Evolutionary conservation across 176 grass and related monocot species (phyloP), one percentile per base, ranked within the genome.

Genomic region (Saccharum officinarum): DNA sequence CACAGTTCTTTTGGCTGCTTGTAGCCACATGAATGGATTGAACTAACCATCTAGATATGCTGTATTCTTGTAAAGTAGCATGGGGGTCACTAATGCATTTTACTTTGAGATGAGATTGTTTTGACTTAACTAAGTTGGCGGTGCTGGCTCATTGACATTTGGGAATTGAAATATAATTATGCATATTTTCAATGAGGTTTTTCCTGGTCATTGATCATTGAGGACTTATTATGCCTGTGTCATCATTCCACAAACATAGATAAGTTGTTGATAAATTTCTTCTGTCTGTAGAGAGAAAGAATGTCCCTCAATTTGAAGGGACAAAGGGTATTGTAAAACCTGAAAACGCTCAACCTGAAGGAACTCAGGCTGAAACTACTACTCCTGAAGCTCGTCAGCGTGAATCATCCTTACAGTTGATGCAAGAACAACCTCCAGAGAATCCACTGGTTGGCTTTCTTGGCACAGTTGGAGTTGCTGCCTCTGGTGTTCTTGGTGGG

Each of bases 401-500:
- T 30, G 71, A 87, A 77, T 22, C 65, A 25, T 74, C 76, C 64
- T 25, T 76, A 60, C 82, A 86, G 63, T 50, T 73, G 18, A 69
- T 87, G 52, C 83, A 89, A 84, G 87, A 79, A 68, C 71, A 88
- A 84, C n/a, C 81, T 87, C n/a, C 88, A 79, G 82, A 67, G 73
- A 97, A 87, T 82, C 86, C 90, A 67, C 59, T 97, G 79, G 44
- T 90, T 54, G 82, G 88, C 52, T 46, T 92, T 61, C 74, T 99
- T 50, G 94, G 86, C 86, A 60, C 36, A 65, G 39, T 97, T 83
- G 94, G 81, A 64, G 90, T 99, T 86, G 67, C 86, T 84, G 92
- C 82, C 77, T 91, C 92, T 0, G 97, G 97, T 72, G 87, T 94
- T 85, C 88, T 99, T 78, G 97, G 90, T 90, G 97, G 88, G 76